Evolutionary conservation across 2,329 filamentous ascomycete species (phyloP).

Genomic region (Xylariaceae sp.): DNA sequence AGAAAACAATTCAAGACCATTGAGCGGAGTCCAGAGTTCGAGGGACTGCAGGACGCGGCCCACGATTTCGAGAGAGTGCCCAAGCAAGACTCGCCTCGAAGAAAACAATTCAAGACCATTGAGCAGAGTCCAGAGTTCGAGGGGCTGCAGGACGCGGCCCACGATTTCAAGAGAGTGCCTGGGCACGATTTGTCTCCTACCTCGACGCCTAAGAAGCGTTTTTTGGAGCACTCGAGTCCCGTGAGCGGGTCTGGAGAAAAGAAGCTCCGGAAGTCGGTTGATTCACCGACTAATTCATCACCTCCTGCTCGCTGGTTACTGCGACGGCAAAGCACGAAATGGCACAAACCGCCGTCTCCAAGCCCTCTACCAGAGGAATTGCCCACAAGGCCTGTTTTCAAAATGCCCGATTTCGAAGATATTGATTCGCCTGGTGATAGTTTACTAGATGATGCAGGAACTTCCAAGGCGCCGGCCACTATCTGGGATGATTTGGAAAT

Average conservation of each 20-base stretch:
- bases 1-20: slow-evolving; percentile 5
- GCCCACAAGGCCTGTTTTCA: slow-evolving; percentile 24
- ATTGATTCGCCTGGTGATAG: slow-evolving; percentile 18
- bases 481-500: slow-evolving; percentile 10
- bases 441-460: background rate
- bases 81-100: slow-evolving; percentile 4
- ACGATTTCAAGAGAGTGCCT: slow-evolving; percentile 14
- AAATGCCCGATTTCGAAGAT: slow-evolving; percentile 26
- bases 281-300: background rate
- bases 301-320: background rate
- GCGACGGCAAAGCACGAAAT: slow-evolving; percentile 5
- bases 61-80: slow-evolving; percentile 13
- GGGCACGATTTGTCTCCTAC: slow-evolving; percentile 9
- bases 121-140: slow-evolving; percentile 9
- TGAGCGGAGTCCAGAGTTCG: slow-evolving; percentile 4
- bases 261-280: background rate
- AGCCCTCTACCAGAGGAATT: slow-evolving; percentile 10
- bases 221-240: slow-evolving; percentile 6
- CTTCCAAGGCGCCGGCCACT: slow-evolving; percentile 11
- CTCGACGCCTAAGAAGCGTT: slow-evolving; percentile 6
- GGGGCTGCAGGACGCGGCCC: slow-evolving; percentile 5
- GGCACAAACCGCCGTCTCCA: slow-evolving; percentile 4
- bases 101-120: slow-evolving; percentile 6
- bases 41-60: slow-evolving; percentile 10
- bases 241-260: slow-evolving; percentile 3